Conservation (phyloP, 352 stramenopile genomes). For the Phytophthora ohioensis region DNA sequence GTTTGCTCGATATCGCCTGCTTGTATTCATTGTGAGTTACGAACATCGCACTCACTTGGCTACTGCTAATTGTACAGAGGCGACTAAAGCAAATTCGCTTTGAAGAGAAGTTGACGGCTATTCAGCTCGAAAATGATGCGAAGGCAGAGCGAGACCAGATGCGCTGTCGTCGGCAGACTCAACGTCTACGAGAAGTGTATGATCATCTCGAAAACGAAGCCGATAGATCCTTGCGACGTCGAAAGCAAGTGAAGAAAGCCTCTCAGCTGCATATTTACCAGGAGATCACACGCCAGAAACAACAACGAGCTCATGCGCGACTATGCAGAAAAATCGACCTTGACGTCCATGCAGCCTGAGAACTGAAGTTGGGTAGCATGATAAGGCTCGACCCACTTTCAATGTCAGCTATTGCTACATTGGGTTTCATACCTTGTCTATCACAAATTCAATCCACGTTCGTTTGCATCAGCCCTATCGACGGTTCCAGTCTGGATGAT, state of each 20-base stretch:
- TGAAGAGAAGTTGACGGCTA: slow-evolving; percentile 38
- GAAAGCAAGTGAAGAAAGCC: slow-evolving; percentile 65
- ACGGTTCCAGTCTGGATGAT: no score
- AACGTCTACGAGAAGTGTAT: slow-evolving; percentile 55
- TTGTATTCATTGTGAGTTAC: not conserved
- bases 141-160: slow-evolving; percentile 43
- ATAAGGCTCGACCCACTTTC: not conserved
- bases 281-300: slow-evolving; percentile 60
- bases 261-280: slow-evolving; percentile 69
- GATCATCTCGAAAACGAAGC: slow-evolving; percentile 65
- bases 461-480: no score
- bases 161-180: slow-evolving; percentile 52
- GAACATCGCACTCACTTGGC: not conserved
- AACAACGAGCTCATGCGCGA: slow-evolving; percentile 38
- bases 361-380: not conserved
- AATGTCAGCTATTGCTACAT: no score
- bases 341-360: slow-evolving; percentile 25
- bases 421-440: no score
- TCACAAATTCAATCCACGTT: no score
- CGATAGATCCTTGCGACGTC: slow-evolving; percentile 56
- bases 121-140: slow-evolving; percentile 43
- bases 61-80: slow-evolving; percentile 23
- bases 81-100: slow-evolving; percentile 57
- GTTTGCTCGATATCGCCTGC: slow-evolving; percentile 2
- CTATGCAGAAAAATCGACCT: slow-evolving; percentile 23